These are phyloP conservation scores for Boletus rufocinnamomeus DNA, from an alignment of 768 basidiomycete species.

Conservation along the genomic window DNA sequence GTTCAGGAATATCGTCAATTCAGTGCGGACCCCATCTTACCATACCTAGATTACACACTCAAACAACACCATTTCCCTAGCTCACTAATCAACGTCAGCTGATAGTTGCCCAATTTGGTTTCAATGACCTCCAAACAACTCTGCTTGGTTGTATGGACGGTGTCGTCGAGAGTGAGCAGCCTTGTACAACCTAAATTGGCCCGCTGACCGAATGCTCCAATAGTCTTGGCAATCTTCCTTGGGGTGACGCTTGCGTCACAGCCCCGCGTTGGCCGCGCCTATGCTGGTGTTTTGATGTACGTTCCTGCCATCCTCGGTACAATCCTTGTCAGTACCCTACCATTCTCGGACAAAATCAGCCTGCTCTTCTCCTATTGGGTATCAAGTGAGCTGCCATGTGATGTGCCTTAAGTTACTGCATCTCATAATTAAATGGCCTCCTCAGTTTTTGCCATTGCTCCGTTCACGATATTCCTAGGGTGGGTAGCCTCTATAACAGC, in stretches of 20 bases:
- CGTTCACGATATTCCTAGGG: conserved; percentile 68
- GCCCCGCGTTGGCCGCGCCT: conserved; percentile 60
- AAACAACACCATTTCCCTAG: conserved; percentile 36
- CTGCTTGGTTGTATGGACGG: conserved; percentile 78
- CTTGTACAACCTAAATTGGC: neutral
- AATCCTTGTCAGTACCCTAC: conserved; percentile 66
- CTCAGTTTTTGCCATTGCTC: conserved; percentile 61
- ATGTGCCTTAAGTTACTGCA: neutral
- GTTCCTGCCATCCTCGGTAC: conserved; percentile 69
- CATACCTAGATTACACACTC: neutral
- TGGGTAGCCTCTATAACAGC: conserved; percentile 70
- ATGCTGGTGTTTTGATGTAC: conserved; percentile 61
- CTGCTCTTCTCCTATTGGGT: conserved; percentile 77
- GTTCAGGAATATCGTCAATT: conserved; percentile 67
- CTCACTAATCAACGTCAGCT: conserved; percentile 77
- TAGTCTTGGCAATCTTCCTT: conserved; percentile 57
- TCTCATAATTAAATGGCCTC: neutral
- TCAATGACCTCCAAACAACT: conserved; percentile 64
- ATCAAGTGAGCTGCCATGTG: conserved; percentile 47
- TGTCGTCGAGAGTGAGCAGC: conserved; percentile 60
- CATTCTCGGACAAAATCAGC: conserved; percentile 64
- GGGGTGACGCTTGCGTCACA: conserved; percentile 45
- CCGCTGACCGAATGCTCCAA: conserved; percentile 34
- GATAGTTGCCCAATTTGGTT: conserved; percentile 72
- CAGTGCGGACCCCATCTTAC: conserved; percentile 44